Percentiles rank a stretch among this genome's conserved stretches.
These are phyloP conservation scores for Alternaria burnsii DNA, from an alignment of 2,329 filamentous ascomycete genomes.

Conservation along the genomic window DNA sequence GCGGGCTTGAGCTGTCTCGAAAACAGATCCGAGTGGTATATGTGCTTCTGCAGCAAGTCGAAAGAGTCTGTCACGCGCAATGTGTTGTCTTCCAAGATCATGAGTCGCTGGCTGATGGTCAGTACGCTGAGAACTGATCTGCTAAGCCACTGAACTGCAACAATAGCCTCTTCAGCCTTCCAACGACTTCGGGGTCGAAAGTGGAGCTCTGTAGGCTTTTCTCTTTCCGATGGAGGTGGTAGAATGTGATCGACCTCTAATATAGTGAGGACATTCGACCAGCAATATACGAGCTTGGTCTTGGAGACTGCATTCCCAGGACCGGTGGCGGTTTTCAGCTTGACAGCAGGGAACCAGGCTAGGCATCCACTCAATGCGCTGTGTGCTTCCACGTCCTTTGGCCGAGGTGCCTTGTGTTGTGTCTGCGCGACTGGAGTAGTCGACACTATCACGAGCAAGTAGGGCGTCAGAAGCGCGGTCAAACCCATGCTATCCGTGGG, in stretches of 20 bases:
- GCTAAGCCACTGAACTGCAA: conserved; percentile 95
- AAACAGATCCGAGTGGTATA: conserved; percentile 91
- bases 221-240: conserved; percentile 69
- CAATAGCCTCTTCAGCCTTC: conserved; percentile 94
- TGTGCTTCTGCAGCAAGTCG: conserved; percentile 88
- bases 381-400: conserved; percentile 89
- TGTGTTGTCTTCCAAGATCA: conserved; percentile 85
- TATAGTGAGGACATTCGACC: conserved; percentile 97
- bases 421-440: conserved; percentile 96
- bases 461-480: conserved; percentile 94
- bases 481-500: conserved; percentile 86
- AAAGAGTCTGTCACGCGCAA: conserved; percentile 95
- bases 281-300: conserved; percentile 94
- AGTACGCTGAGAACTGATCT: conserved; percentile 89
- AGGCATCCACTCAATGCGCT: conserved; percentile 92
- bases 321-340: conserved; percentile 76
- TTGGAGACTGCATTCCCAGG: conserved; percentile 75
- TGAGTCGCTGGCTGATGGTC: conserved; percentile 90
- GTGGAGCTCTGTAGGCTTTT: conserved; percentile 78
- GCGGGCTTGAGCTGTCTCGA: conserved; percentile 84
- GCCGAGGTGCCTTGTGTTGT: conserved; percentile 89
- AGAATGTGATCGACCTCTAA: conserved; percentile 79
- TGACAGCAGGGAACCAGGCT: conserved; percentile 97
- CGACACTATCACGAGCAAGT: conserved; percentile 94
- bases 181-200: conserved; percentile 88